Evolutionary conservation across 345 rosid genomes (phyloP), one percentile per base, ranked within the genome.

Genomic region (Ceriops tagal): DNA sequence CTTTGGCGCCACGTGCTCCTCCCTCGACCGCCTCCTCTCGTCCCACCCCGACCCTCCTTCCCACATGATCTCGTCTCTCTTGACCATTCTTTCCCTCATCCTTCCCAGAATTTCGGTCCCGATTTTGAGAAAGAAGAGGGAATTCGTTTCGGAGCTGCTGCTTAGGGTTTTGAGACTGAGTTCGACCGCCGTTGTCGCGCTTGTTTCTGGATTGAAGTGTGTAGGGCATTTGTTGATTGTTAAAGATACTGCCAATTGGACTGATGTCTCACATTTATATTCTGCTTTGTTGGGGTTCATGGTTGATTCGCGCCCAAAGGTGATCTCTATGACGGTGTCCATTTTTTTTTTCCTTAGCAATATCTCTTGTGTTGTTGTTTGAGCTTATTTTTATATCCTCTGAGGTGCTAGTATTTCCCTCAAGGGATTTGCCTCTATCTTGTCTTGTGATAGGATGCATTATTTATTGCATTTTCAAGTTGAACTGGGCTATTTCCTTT

Each of bases 241-340:
- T n/a, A 80, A 82, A 57, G 88, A 81, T 49, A 75, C 81, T 15
- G 69, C 58, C 22, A 77, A 75, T 66, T 91, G 86, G 86, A 67
- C 74, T 21, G 88, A 87, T 47, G 66, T 79, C 70, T 79, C 83
- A 24, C 87, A 79, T 49, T 69, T 82, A 52, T 88, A 70, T 67
- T 81, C 77, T 24, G 51, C 81, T 28, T 66, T 89, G 62, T 62
- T 88, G 47, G 78, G 78, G 49, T 84, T 75, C 30, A 61, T 80
- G 27, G 82, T 77, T 1, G 90, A 93, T 79, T 85, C 91, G 1
- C 85, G 81, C 21, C 80, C 78, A 1, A 88, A 93, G 88, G 98
- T 90, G 67, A 32, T 7, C 37, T 61, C 20, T 32, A 13, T 21
- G 18, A 47, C 28, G 4, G 31, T 5, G 2, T 20, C 6, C 0